Evolutionary conservation across 164 flowering plant genomes (phyloP).

Genomic region (Protea cynaroides): DNA sequence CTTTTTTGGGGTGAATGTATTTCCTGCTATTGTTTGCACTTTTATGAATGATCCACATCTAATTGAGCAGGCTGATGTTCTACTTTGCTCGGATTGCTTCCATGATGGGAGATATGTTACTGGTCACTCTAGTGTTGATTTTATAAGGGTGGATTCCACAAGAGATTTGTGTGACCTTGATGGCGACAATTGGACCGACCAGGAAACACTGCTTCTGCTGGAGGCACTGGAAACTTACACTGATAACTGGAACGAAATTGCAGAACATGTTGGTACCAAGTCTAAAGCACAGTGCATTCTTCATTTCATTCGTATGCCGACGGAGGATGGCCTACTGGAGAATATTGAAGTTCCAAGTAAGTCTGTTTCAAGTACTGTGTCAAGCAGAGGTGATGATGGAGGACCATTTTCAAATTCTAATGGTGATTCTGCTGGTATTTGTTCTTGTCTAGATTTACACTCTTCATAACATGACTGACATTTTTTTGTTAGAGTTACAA

Average conservation of each 20-base stretch:
- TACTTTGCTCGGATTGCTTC: conserved; percentile 78
- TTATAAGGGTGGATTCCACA: conserved; percentile 55
- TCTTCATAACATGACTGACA: not conserved
- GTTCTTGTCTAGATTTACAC: not conserved
- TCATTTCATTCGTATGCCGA: conserved; percentile 85
- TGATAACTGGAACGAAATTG: conserved; percentile 95
- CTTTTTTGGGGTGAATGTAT: too few relatives aligned
- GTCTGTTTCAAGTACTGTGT: conserved; percentile 22
- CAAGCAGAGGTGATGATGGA: conserved; percentile 29
- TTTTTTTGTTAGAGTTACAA: too few relatives aligned
- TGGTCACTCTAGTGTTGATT: conserved; percentile 93
- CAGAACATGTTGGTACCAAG: conserved; percentile 94
- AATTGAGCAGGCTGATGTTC: conserved; percentile 57
- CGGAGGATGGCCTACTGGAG: conserved; percentile 72
- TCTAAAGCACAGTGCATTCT: conserved; percentile 95
- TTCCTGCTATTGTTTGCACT: not conserved
- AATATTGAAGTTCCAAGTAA: conserved; percentile 64
- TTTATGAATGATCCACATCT: conserved; percentile 9
- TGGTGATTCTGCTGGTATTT: conserved; percentile 46
- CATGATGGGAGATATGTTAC: conserved; percentile 76
- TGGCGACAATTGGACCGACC: conserved; percentile 89
- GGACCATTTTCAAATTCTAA: conserved; percentile 40
- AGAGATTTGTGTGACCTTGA: conserved; percentile 66
- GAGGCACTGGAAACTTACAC: conserved; percentile 76
- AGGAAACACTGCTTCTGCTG: conserved; percentile 84